Percentiles rank a stretch among this genome's conserved stretches.
phyloP scores from a whole-genome alignment of 1,139 yeast species.

The Candida neerlandica region DNA sequence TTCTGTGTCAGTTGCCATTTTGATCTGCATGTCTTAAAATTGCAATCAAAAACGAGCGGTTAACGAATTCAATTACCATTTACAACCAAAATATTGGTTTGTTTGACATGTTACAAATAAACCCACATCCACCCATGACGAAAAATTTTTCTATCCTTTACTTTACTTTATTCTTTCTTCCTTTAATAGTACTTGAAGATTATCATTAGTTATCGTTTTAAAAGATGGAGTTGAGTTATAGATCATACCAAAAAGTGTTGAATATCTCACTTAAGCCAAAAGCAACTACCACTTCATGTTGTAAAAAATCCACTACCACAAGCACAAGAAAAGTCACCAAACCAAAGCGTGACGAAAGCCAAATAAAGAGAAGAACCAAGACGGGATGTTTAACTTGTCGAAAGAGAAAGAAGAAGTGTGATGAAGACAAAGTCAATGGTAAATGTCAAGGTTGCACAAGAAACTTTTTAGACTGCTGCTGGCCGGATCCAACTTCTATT shows the following conservation, averaged over 20 bases:
- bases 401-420: slow-evolving; percentile 51
- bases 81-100: slow-evolving; percentile 6
- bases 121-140: neutral
- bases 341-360: slow-evolving; percentile 19
- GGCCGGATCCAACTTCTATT: slow-evolving; percentile 31
- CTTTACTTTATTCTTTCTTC: slow-evolving; percentile 1
- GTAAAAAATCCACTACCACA: slow-evolving; percentile 11
- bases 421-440: slow-evolving; percentile 44
- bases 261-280: slow-evolving; percentile 32
- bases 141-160: slow-evolving; percentile 1
- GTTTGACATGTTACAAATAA: slow-evolving; percentile 5
- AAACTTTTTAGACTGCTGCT: slow-evolving; percentile 49
- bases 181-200: neutral
- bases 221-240: slow-evolving; percentile 26
- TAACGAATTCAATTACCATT: slow-evolving; percentile 7
- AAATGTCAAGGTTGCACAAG: slow-evolving; percentile 52
- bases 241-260: slow-evolving; percentile 46
- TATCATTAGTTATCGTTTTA: neutral
- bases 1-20: slow-evolving; percentile 8
- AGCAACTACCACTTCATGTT: slow-evolving; percentile 7
- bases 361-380: slow-evolving; percentile 37
- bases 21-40: slow-evolving; percentile 4
- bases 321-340: slow-evolving; percentile 21
- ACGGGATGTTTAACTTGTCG: slow-evolving; percentile 50
- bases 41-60: slow-evolving; percentile 13